Evolutionary conservation across 495 filamentous ascomycete species (phyloP), one percentile per base, ranked within the genome.

Genomic region (Pseudevernia furfuracea): DNA sequence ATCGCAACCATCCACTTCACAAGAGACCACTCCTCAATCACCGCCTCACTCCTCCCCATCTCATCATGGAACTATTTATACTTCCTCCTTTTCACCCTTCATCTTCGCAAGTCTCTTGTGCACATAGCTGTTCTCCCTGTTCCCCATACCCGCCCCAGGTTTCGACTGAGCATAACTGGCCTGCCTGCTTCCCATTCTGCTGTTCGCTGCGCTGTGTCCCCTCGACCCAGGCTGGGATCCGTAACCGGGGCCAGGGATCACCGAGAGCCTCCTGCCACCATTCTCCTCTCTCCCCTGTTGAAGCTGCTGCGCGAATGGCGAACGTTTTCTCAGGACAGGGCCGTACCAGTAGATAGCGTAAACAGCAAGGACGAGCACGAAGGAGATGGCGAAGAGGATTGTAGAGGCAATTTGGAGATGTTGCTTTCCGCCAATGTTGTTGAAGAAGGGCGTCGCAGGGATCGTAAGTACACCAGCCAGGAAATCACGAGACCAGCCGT

Each of bases 301-400:
- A n/a, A 90, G 73, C 55, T 82, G 80, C 75, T 92, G 86, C 11
- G 90, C 89, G 69, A 93, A 92, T 0, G 84, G 83, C 21, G 87
- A 90, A 3, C 85, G 80, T 70, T 82, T 82, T 36, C 90, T 83
- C 9, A 93, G 79, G 2, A 64, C 67, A 0, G 88, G 88, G 0
- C 90, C 90, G 60, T 87, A 83, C 79, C 80, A 89, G 79, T 93
- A 93, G 66, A 92, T 86, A 43, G 87, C 77, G 68, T 90, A 93
- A 30, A 92, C 85, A 10, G 88, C 84, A 32, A 82, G 70, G 15
- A 91, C 87, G n/a, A 93, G 79, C 5, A 89, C 55, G 43, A 87
- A 72, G 1, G 89, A 83, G 66, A 93, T 87, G 68, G 78, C 82
- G 72, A 84, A 80, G 21, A 94, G 81, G 68, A 93, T 90, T 0